Conservation (phyloP, 257 asterid species). For the Asclepias syriaca region DNA sequence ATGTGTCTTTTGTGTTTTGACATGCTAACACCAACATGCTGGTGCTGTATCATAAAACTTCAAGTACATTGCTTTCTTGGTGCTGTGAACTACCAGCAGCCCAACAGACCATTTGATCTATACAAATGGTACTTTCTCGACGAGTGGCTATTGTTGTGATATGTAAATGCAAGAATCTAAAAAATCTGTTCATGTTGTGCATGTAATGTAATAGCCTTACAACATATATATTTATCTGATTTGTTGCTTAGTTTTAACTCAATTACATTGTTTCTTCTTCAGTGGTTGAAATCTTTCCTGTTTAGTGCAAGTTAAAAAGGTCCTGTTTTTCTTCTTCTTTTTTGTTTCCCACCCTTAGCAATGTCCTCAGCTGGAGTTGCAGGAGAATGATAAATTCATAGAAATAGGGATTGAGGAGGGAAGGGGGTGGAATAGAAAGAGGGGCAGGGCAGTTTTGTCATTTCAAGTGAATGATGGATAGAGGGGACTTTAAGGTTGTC, state of each 20-base stretch:
- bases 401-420: too few species aligned
- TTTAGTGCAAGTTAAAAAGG: too few species aligned
- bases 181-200: not conserved
- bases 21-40: constrained; percentile 6
- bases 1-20: constrained; percentile 3
- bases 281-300: too few species aligned
- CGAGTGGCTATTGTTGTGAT: not conserved
- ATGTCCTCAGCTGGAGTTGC: not conserved
- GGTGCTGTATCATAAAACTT: not conserved
- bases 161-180: constrained; percentile 5
- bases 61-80: not conserved
- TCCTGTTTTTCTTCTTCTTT: not conserved
- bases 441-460: not conserved
- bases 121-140: not conserved
- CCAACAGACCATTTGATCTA: not conserved
- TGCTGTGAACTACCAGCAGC: constrained; percentile 3
- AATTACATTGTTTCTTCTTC: not conserved
- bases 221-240: not conserved
- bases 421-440: not conserved
- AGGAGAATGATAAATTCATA: not conserved
- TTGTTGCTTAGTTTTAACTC: not conserved
- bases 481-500: constrained; percentile 4
- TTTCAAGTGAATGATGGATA: not conserved
- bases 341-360: not conserved
- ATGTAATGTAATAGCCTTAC: not conserved